Base-by-base conservation (phyloP, 2,329 filamentous ascomycete species). In the Trichoderma atroviride region DNA sequence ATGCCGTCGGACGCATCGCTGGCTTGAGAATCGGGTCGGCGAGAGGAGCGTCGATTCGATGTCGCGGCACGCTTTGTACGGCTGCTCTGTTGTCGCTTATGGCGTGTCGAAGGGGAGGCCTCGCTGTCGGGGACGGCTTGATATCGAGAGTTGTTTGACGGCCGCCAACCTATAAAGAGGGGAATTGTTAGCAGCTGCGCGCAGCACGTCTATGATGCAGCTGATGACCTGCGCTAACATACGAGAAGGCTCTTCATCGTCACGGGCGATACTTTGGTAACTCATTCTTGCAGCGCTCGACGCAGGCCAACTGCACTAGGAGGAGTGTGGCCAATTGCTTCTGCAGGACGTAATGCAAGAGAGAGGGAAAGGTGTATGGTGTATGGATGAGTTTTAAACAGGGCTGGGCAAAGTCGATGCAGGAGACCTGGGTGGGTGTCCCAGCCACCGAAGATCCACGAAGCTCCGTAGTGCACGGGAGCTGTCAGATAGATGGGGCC, bases 171-270 rank as follows among this genome's bases (percentile, higher is more conserved):
- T 73, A 66, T 31, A 24, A 55, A 22, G 33, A 69, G 29, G 11
- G 14, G 35, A 29, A 55, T 19, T 22, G 60, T 74, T 60, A 73
- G 71, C 58, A 43, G 27, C 14, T 67, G 43, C 47, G 29, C 40
- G 37, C 40, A 31, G 31, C 24, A 50, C 24, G 37, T 37, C 11
- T 43, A 27, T 59, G 19, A 58, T 56, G 55, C 33, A 55, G 55
- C n/a, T 14, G 33, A 31, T 47, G 37, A 59, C 61, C 56, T 56
- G 52, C 69, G 57, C 72, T 68, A 62, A 79, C 79, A 74, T 80
- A 81, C 80, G 77, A 73, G 75, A 72, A 72, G 74, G 75, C 76
- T 81, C 79, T 73, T 79, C 76, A 76, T 77, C 74, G 71, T 81
- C 76, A 71, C 77, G 77, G 74, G 78, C 75, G 69, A 75, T 70